These are phyloP conservation scores for Naganishia cerealis DNA, from an alignment of 1,284 basidiomycete genomes.

Conservation along the genomic window DNA sequence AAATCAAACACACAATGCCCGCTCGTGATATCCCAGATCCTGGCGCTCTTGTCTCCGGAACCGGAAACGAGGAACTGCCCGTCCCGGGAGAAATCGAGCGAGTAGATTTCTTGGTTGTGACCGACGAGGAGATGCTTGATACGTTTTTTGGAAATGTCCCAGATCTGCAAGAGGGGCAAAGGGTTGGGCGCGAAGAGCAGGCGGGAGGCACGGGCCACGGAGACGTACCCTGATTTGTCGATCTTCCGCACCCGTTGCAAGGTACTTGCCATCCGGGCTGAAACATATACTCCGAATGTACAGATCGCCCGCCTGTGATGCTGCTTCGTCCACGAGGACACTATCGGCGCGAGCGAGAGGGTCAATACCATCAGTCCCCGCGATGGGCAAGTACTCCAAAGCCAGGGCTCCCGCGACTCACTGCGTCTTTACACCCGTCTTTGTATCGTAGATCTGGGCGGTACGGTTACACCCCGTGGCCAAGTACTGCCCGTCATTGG, in stretches of 20 bases:
- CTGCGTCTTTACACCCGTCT: slow-evolving; percentile 78
- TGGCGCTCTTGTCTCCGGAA: slow-evolving; percentile 83
- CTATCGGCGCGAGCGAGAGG: slow-evolving; percentile 54
- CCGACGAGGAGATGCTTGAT: slow-evolving; percentile 75
- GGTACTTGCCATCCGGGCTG: slow-evolving; percentile 73
- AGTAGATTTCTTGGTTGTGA: slow-evolving; percentile 87
- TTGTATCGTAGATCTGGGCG: slow-evolving; percentile 85
- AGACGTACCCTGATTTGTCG: slow-evolving; percentile 70
- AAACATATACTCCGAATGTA: slow-evolving; percentile 83
- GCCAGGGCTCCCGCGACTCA: slow-evolving; percentile 48
- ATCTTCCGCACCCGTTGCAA: slow-evolving; percentile 83
- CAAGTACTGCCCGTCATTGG: slow-evolving; percentile 79
- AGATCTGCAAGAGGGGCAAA: slow-evolving; percentile 62
- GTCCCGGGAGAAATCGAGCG: slow-evolving; percentile 79
- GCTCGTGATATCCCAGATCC: slow-evolving; percentile 79
- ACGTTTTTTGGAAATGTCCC: slow-evolving; percentile 75
- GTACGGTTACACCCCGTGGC: slow-evolving; percentile 89
- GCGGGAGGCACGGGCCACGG: background rate
- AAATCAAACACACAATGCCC: slow-evolving; percentile 59
- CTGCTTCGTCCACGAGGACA: slow-evolving; percentile 67
- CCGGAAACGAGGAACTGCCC: slow-evolving; percentile 82
- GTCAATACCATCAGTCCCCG: too few species aligned
- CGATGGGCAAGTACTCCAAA: too few species aligned
- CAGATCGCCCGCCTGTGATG: slow-evolving; percentile 67
- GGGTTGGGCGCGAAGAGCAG: background rate